Percentiles rank a stretch among this genome's conserved stretches.
Conservation (phyloP, 768 basidiomycete genomes). For the Serpula lacrymans region DNA sequence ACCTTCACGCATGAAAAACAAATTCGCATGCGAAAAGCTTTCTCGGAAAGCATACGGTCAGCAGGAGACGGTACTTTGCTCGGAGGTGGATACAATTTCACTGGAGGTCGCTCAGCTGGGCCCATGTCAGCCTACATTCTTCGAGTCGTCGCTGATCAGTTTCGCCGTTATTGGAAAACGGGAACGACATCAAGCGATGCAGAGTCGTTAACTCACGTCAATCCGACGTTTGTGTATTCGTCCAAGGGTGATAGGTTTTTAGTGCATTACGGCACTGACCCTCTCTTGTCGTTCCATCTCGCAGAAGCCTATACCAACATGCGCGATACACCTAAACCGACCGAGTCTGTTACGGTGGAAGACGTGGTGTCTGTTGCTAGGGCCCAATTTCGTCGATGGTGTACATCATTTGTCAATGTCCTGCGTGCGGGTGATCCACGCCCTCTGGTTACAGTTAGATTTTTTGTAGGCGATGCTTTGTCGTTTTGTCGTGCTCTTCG, state of each 20-base stretch:
- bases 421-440: conserved; percentile 4
- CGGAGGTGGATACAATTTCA: background rate
- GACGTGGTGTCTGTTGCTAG: conserved; percentile 8
- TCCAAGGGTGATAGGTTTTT: conserved; percentile 15
- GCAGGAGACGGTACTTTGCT: background rate
- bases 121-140: conserved; percentile 15
- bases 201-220: conserved; percentile 14
- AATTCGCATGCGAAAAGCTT: conserved; percentile 13
- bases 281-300: conserved; percentile 28
- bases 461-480: conserved; percentile 28
- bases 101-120: conserved; percentile 24
- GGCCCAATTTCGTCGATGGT: conserved; percentile 24
- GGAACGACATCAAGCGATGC: conserved; percentile 20
- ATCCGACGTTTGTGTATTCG: conserved; percentile 30
- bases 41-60: conserved; percentile 18
- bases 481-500: conserved; percentile 24
- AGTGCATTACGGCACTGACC: conserved; percentile 28
- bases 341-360: conserved; percentile 6
- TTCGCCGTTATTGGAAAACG: conserved; percentile 20
- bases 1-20: conserved; percentile 10
- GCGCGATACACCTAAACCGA: conserved; percentile 11
- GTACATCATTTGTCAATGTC: conserved; percentile 14
- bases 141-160: conserved; percentile 13
- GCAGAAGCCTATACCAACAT: conserved; percentile 19
- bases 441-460: conserved; percentile 18